Evolutionary conservation across 2,329 filamentous ascomycete species (phyloP).

Genomic region (Fusarium annulatum): DNA sequence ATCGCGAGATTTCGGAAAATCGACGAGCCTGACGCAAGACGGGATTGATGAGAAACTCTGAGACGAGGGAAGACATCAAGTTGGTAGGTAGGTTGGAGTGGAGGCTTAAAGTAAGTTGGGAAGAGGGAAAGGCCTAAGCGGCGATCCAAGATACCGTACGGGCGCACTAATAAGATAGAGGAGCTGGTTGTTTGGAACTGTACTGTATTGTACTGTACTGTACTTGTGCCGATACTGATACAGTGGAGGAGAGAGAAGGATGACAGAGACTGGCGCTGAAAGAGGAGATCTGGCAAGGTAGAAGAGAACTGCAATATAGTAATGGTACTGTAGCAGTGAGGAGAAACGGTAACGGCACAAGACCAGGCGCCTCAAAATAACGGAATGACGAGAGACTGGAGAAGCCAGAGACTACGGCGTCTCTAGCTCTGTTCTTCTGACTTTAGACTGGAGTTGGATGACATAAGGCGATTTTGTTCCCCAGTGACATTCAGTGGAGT

Average conservation of each 20-base stretch:
- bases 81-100: slow-evolving; percentile 3
- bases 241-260: slow-evolving; percentile 11
- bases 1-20: slow-evolving; percentile 64
- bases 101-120: slow-evolving; percentile 24
- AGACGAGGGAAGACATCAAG: slow-evolving; percentile 71
- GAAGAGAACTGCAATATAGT: slow-evolving; percentile 7
- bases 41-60: slow-evolving; percentile 73
- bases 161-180: slow-evolving; percentile 20
- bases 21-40: slow-evolving; percentile 74
- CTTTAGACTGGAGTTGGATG: slow-evolving; percentile 31
- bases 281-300: slow-evolving; percentile 7
- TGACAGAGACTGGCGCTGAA: slow-evolving; percentile 1
- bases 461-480: slow-evolving; percentile 38
- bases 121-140: slow-evolving; percentile 31
- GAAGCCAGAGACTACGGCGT: slow-evolving; percentile 27
- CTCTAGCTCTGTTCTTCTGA: slow-evolving; percentile 10
- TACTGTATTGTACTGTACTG: slow-evolving; percentile 9
- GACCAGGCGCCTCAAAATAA: slow-evolving; percentile 21
- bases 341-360: slow-evolving; percentile 17
- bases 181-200: background rate
- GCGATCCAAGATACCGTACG: slow-evolving; percentile 24
- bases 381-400: slow-evolving; percentile 40
- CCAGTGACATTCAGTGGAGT: slow-evolving; percentile 37
- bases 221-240: slow-evolving; percentile 17
- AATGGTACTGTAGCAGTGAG: slow-evolving; percentile 3